phyloP scores from a whole-genome alignment of 2,329 filamentous ascomycete genomes.

The Hymenoscyphus infarciens region DNA sequence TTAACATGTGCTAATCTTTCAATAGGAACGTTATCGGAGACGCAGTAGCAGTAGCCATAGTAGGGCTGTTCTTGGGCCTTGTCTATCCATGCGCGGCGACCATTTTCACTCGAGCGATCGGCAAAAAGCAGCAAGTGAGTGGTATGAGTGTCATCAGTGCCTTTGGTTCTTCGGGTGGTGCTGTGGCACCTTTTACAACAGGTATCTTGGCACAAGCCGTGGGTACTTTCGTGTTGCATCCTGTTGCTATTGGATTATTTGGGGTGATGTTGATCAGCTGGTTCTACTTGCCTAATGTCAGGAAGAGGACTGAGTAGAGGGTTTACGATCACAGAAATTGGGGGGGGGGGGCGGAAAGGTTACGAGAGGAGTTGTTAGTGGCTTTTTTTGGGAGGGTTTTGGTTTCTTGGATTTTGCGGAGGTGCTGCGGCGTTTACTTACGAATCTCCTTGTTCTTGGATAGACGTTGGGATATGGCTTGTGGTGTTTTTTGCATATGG shows the following conservation, averaged over 20 bases:
- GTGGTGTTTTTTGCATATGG: constrained; percentile 9
- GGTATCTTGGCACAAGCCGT: constrained; percentile 45
- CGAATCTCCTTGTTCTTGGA: constrained; percentile 9
- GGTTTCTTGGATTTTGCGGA: constrained; percentile 15
- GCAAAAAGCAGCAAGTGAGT: constrained; percentile 56
- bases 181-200: constrained; percentile 54
- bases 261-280: constrained; percentile 62
- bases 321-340: neutral
- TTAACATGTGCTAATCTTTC: neutral
- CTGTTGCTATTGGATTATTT: constrained; percentile 65
- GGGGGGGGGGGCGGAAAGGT: neutral
- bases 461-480: constrained; percentile 28
- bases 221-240: constrained; percentile 45
- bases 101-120: constrained; percentile 59
- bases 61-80: constrained; percentile 74
- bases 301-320: constrained; percentile 57
- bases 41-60: constrained; percentile 62
- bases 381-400: neutral
- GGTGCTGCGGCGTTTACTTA: constrained; percentile 24
- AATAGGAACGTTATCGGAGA: constrained; percentile 61
- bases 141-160: constrained; percentile 66
- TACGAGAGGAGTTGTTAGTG: neutral
- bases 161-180: constrained; percentile 66
- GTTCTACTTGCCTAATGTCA: constrained; percentile 53
- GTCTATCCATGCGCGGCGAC: constrained; percentile 72